Base-by-base conservation (phyloP, 176 grass and related monocot species). In the Otatea glauca region DNA sequence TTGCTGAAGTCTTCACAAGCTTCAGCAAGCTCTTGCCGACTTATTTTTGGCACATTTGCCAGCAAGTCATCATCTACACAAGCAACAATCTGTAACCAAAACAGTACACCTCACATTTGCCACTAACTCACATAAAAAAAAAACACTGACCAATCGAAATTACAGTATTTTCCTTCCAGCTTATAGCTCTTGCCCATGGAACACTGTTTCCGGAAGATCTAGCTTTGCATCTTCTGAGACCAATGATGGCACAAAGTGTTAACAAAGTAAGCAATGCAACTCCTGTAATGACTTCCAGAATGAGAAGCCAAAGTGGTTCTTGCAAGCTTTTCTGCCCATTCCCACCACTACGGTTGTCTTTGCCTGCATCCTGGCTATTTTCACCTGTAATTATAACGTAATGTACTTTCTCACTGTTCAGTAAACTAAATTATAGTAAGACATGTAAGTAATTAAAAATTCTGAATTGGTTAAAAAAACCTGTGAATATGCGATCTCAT, bases 1-100 rank as follows among this genome's bases (percentile, higher is more conserved):
- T 99, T 99, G 92, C 96, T 99, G 80, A 99, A 99, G 82, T 99
- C 96, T 81, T 96, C 96, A 29, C 96, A 99, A 71, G 96, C 88
- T 84, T 86, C 88, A 58, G 91, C 86, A 70, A 99, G 89, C 77
- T 94, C 93, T 35, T 82, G 91, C 17, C 93, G 88, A 53, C 45
- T 92, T 72, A 94, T 84, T 87, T 90, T 96, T 11, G 62, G 60
- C 15, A 96, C 81, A 72, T 89, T 90, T 10, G 44, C 84, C 75
- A 96, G 72, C 70, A 96, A 66, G 58, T 90, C 78, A 34, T 87
- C 86, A 71, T 96, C 96, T 99, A 72, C 71, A 88, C 4, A 29
- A 81, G 14, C 7, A 73, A 75, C 6, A 32, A 73, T 24, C 20
- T 74, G 58, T 75, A 68, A 64, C 17, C 18, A 67, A 70, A 4